Evolutionary conservation across 2,329 filamentous ascomycete species (phyloP).

Genomic region (Pestalotiopsis sp.): DNA sequence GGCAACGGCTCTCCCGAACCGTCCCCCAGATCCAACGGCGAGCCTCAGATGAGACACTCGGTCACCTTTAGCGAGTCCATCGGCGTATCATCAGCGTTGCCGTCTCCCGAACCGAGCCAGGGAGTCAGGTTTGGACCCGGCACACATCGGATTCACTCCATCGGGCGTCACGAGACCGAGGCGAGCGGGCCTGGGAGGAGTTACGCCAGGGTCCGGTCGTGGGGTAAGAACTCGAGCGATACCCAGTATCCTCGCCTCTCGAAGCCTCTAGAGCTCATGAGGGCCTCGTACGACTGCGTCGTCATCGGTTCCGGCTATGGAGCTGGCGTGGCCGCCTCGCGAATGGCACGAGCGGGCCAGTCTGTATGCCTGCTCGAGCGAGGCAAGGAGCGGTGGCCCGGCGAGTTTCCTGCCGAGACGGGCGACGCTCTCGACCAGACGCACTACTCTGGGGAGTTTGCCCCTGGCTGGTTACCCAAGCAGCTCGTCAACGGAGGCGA

Average conservation of each 20-base stretch:
- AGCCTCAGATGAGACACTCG: not conserved
- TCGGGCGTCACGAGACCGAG: constrained; percentile 32
- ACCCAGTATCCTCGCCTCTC: constrained; percentile 52
- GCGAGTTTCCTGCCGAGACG: constrained; percentile 58
- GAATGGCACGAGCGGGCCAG: constrained; percentile 61
- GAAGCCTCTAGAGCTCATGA: constrained; percentile 56
- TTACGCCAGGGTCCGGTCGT: constrained; percentile 29
- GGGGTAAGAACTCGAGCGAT: constrained; percentile 22
- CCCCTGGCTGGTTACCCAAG: constrained; percentile 40
- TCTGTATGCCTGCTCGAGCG: constrained; percentile 65
- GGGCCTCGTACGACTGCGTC: constrained; percentile 61
- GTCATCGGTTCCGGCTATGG: constrained; percentile 72
- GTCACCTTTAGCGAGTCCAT: not conserved
- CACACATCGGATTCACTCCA: constrained; percentile 27
- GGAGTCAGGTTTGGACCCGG: constrained; percentile 2
- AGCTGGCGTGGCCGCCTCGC: constrained; percentile 63
- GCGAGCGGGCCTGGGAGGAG: constrained; percentile 31
- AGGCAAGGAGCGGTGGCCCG: constrained; percentile 66
- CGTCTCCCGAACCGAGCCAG: constrained; percentile 6
- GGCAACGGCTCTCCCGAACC: not conserved
- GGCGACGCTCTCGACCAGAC: constrained; percentile 50
- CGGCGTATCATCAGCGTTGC: not conserved
- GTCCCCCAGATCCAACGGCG: not conserved
- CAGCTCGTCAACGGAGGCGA: constrained; percentile 48
- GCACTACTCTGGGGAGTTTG: constrained; percentile 56